Evolutionary conservation across 1,284 basidiomycete genomes (phyloP).

Genomic region (Puccinia hordei): DNA sequence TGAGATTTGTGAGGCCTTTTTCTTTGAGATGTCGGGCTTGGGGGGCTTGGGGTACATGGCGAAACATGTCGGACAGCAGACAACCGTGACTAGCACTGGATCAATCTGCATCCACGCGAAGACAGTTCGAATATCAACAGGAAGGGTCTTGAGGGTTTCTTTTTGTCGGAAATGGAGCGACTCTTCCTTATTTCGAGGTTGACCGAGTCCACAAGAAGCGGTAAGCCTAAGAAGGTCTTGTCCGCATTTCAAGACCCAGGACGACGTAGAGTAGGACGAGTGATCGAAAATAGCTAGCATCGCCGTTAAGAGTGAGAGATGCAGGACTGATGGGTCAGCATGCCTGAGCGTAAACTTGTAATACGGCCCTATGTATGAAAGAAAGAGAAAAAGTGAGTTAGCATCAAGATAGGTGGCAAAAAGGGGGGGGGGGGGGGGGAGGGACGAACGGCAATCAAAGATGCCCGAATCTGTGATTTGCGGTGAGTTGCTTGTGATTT

Average conservation of each 20-base stretch:
- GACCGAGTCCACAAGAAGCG: not conserved
- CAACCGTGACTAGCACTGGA: conserved; percentile 9
- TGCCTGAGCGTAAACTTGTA: conserved; percentile 24
- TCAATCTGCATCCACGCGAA: conserved; percentile 36
- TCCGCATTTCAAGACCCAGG: conserved; percentile 29
- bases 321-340: conserved; percentile 14
- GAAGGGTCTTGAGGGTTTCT: conserved; percentile 5
- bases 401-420: not conserved
- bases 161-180: conserved; percentile 1
- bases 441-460: conserved; percentile 20
- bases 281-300: conserved; percentile 29
- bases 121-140: conserved; percentile 15
- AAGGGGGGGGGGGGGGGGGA: not conserved
- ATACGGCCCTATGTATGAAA: conserved; percentile 12
- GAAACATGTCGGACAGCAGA: conserved; percentile 34
- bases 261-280: conserved; percentile 5
- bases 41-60: conserved; percentile 46
- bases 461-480: not conserved
- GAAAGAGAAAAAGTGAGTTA: not conserved
- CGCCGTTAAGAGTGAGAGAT: conserved; percentile 1
- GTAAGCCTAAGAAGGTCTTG: not conserved
- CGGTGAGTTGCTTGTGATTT: not conserved
- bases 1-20: not conserved
- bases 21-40: not conserved
- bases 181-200: not conserved